Evolutionary conservation across 75 land plant species (phyloP), one percentile per base, ranked within the genome.

Genomic region (Pseudotsuga menziesii): DNA sequence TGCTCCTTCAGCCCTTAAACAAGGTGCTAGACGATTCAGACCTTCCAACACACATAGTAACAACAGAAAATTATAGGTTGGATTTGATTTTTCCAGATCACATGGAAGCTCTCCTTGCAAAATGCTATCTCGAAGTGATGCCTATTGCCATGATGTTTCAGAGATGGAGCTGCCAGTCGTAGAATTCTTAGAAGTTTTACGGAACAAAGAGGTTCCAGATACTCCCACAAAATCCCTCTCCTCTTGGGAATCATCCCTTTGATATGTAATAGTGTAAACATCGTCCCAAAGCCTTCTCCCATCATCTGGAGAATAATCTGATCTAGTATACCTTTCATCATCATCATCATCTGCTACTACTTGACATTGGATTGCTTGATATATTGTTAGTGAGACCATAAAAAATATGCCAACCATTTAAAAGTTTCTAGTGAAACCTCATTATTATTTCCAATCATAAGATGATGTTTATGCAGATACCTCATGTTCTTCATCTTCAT

Each of bases 31-130:
- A 22, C 84, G 80, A 78, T 95, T 97, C 55, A 97, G 73, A 12
- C 80, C 86, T 76, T 97, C 94, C 77, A 97, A 77, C 56, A 89
- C 85, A 67, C 83, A 85, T 1, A 97, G 85, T 73, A 97, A 77
- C 73, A 84, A 77, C 17, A 95, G 77, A 56, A 93, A 78, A 80
- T 91, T 86, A 81, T 88, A 82, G 2, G 86, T 85, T 52, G 92
- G 72, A 73, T 85, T 82, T 59, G 92, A 76, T 73, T 85, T 88
- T 19, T 88, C 90, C 81, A 95, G 64, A 22, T 88, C 89, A 76
- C 87, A 90, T 29, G 88, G 88, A 72, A 94, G 82, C 77, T 89
- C 81, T 29, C 82, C 79, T 58, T 58, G 77, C 63, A 92, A 64
- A 64, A 87, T 72, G 74, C 74, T 81, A 36, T 87, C 86, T 41